Evolutionary conservation across 495 filamentous ascomycete genomes (phyloP), one percentile per base, ranked within the genome.

Genomic region (Cudoniella acicularis): DNA sequence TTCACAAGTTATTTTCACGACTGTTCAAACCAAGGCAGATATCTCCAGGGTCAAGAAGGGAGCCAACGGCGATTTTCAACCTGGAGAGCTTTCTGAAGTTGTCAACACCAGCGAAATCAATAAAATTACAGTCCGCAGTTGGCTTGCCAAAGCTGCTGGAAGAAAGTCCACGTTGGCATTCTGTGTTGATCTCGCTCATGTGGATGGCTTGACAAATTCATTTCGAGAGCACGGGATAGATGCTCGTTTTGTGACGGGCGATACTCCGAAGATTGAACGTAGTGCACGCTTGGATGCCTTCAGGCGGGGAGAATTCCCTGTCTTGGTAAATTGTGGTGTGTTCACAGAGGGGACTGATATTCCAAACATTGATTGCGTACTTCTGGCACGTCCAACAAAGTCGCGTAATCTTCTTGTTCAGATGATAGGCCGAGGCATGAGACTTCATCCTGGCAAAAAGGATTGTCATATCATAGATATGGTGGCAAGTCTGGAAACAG

Each of bases 321-420:
- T 99, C 3, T 81, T 99, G 16, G 70, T 99, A 30, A 99, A 99
- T 69, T 98, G 94, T 70, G 92, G 92, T 2, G 85, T 99, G 50
- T 97, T 96, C 63, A 98, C 93, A 1, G 94, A 99, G 75, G 93
- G 80, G 13, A 99, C 95, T 10, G 94, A 99, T 67, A 94, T 98
- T 17, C 94, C 94, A 2, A 98, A 98, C 68, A 90, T 98, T 57
- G 94, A 99, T 69, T 98, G 94, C 59, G 80, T 99, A 10, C 67
- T 99, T 11, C 77, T 99, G 42, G 92, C 91, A 4, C 76, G 95
- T 30, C 94, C 94, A 2, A 99, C 94, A 9, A 83, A 85, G 54
- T 98, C 94, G 16, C 83, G 87, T 20, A 97, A 96, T 62, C 77
- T 99, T 8, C 79, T 99, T 1, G 84, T 96, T 3, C 94, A 99